A percentile compares a stretch with the other conserved stretches of the same genome.
phyloP scores from a whole-genome alignment of 1,284 basidiomycete species.

The Ceratobasidium sp. region DNA sequence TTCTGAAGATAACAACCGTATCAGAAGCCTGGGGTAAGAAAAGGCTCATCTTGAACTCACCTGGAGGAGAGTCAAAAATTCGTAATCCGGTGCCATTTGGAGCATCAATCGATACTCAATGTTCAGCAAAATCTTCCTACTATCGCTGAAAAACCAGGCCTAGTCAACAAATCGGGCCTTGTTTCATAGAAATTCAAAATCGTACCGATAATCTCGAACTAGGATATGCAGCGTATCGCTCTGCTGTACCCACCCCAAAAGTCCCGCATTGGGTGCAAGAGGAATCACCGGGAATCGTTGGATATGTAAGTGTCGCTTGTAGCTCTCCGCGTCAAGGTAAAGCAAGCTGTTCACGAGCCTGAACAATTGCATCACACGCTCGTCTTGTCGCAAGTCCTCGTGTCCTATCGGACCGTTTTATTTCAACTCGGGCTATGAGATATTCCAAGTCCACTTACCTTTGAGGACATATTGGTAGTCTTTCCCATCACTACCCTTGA shows the following conservation, averaged over 20 bases:
- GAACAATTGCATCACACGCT: slow-evolving; percentile 99
- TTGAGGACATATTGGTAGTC: slow-evolving; percentile 96
- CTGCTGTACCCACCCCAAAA: slow-evolving; percentile 95
- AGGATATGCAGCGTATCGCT: slow-evolving; percentile 98
- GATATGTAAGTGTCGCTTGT: slow-evolving; percentile 95
- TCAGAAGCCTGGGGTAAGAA: not conserved
- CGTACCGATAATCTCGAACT: slow-evolving; percentile 87
- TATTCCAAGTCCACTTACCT: slow-evolving; percentile 58
- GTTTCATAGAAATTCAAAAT: not conserved
- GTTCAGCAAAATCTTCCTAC: slow-evolving; percentile 94
- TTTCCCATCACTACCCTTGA: slow-evolving; percentile 91
- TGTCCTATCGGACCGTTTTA: slow-evolving; percentile 65
- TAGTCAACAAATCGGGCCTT: not conserved
- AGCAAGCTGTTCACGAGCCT: slow-evolving; percentile 96
- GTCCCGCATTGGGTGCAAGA: slow-evolving; percentile 93
- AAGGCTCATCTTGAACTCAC: not conserved
- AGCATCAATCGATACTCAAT: slow-evolving; percentile 99
- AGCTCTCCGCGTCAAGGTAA: slow-evolving; percentile 91
- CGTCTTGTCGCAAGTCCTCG: slow-evolving; percentile 98
- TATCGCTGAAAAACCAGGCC: slow-evolving; percentile 58
- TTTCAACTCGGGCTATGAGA: slow-evolving; percentile 1
- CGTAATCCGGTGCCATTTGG: slow-evolving; percentile 99
- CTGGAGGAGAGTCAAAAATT: slow-evolving; percentile 85
- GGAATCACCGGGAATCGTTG: slow-evolving; percentile 95
- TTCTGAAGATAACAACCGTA: slow-evolving; percentile 70